phyloP scores from a whole-genome alignment of 2,329 filamentous ascomycete genomes.

The Xylogone sp. region DNA sequence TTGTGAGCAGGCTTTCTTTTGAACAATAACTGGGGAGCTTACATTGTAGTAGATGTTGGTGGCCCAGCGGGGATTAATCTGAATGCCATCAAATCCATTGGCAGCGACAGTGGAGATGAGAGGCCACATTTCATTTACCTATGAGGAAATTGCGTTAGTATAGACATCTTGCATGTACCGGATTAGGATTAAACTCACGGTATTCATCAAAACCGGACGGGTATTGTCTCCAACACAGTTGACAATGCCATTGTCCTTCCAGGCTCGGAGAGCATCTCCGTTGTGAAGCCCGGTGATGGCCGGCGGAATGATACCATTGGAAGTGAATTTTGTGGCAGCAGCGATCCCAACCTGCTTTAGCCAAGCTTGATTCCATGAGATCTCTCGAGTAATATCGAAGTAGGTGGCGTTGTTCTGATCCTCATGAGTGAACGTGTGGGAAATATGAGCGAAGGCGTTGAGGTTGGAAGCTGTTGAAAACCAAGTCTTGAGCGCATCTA shows the following conservation, averaged over 20 bases:
- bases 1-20: too few relatives aligned
- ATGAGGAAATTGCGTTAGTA: constrained; percentile 34
- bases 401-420: constrained; percentile 59
- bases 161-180: constrained; percentile 25
- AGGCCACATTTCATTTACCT: constrained; percentile 44
- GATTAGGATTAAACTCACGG: constrained; percentile 47
- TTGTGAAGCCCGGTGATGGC: constrained; percentile 63
- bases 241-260: constrained; percentile 54
- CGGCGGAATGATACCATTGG: constrained; percentile 55
- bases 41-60: constrained; percentile 61
- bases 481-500: constrained; percentile 51
- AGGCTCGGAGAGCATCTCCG: constrained; percentile 56
- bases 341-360: constrained; percentile 48
- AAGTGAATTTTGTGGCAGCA: constrained; percentile 42
- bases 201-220: constrained; percentile 48
- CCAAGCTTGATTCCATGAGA: constrained; percentile 58
- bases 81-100: constrained; percentile 53
- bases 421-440: constrained; percentile 59
- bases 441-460: constrained; percentile 54
- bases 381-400: constrained; percentile 51
- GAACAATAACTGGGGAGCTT: too few relatives aligned
- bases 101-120: constrained; percentile 44
- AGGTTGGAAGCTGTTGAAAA: constrained; percentile 45
- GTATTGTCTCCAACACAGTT: constrained; percentile 64
- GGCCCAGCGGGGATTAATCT: constrained; percentile 56